Percentiles rank a stretch among this genome's conserved stretches.
phyloP scores from a whole-genome alignment of 148 eudicot genomes.

The Silene latifolia region DNA sequence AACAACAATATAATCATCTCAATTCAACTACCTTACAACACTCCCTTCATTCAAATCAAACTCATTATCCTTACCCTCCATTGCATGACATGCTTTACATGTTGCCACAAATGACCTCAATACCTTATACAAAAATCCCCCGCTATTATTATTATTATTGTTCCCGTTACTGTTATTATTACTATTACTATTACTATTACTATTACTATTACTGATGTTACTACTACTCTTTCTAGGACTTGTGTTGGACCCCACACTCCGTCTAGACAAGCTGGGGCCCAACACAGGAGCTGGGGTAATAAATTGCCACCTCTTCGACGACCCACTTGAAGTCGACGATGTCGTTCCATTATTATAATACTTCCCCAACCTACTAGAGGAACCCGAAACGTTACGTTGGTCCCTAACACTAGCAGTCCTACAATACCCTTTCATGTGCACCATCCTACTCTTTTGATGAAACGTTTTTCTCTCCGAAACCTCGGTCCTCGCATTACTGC shows the following conservation, averaged over 20 bases:
- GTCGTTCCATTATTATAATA: conserved; percentile 5
- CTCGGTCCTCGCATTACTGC: conserved; percentile 45
- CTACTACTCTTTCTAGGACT: conserved; percentile 18
- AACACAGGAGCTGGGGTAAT: conserved; percentile 50
- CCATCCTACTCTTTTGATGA: conserved; percentile 19
- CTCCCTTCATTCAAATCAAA: conserved; percentile 24
- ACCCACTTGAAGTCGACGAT: conserved; percentile 15
- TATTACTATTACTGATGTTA: neutral
- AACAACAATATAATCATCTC: neutral
- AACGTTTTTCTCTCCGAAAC: conserved; percentile 32
- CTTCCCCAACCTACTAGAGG: conserved; percentile 7
- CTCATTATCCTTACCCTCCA: conserved; percentile 33
- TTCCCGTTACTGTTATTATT: neutral
- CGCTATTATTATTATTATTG: neutral
- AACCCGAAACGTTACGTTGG: conserved; percentile 10
- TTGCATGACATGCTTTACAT: conserved; percentile 75
- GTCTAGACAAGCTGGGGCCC: conserved; percentile 36
- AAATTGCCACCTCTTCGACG: conserved; percentile 59
- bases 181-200: conserved; percentile 1
- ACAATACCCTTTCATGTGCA: conserved; percentile 20
- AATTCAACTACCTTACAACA: conserved; percentile 14
- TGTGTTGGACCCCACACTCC: conserved; percentile 22
- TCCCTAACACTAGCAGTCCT: conserved; percentile 10
- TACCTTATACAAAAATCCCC: conserved; percentile 40
- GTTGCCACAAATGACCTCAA: conserved; percentile 50